Conservation (phyloP, 208 protist genomes). For the Phytomonas sp. region DNA sequence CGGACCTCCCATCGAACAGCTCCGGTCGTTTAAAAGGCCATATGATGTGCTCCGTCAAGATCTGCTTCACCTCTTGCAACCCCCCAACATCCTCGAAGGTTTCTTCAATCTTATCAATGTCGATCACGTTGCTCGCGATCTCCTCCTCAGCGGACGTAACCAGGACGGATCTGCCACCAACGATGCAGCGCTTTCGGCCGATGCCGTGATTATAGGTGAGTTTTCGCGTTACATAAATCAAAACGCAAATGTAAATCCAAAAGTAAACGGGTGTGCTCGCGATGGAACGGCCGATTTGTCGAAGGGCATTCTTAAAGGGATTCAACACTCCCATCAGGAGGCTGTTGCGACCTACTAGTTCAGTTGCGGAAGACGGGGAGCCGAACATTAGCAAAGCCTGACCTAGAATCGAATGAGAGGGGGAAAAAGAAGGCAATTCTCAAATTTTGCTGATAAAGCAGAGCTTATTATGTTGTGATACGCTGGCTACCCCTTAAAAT, state of each 20-base stretch:
- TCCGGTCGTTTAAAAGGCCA: constrained; percentile 80
- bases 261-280: constrained; percentile 47
- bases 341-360: too few relatives aligned
- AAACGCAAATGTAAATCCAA: constrained; percentile 61
- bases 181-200: constrained; percentile 28
- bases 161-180: constrained; percentile 31
- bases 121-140: constrained; percentile 57
- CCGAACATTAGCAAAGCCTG: neutral
- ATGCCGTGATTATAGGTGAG: constrained; percentile 39
- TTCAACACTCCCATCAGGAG: neutral
- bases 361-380: too few relatives aligned
- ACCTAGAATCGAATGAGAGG: neutral
- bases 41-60: constrained; percentile 73
- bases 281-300: constrained; percentile 16
- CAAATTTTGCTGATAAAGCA: too few relatives aligned
- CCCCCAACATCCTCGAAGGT: constrained; percentile 65
- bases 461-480: too few relatives aligned
- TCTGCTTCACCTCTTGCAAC: constrained; percentile 65
- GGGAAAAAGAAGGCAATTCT: neutral
- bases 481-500: too few relatives aligned
- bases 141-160: constrained; percentile 55
- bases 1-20: constrained; percentile 56
- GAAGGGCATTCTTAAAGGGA: neutral
- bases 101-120: constrained; percentile 52
- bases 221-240: constrained; percentile 37